Evolutionary conservation across 2,329 filamentous ascomycete species (phyloP), one percentile per base, ranked within the genome.

Genomic region (Pyrenophora seminiperda): DNA sequence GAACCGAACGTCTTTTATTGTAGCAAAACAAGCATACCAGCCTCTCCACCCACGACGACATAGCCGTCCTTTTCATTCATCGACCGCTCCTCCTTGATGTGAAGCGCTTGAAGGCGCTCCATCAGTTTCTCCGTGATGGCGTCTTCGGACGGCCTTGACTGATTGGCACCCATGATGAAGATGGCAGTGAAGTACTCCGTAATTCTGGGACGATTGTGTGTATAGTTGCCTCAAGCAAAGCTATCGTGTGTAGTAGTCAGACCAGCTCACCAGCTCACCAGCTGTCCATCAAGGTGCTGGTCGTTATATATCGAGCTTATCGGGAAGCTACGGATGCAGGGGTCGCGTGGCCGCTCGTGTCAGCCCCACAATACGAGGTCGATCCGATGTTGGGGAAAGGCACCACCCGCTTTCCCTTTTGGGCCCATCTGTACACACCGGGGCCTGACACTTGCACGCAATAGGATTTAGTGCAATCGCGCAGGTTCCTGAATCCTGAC

Each of bases 61-160:
- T 80, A 84, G 27, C 81, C 81, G 40, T 82, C 81, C 31, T 81
- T 78, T 34, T 80, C 77, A 29, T 72, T 67, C 36, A 68, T 59
- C 13, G 63, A 54, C 22, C 63, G 60, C 14, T 77, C 69, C 45
- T 78, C 75, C 40, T 67, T 68, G 29, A 83, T 52, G 45, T 79
- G 74, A 38, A 84, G 71, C 45, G 71, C 70, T 52, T 74, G 71
- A 15, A 77, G 71, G 31, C 73, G 70, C 59, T 76, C 71, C 19
- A 71, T 51, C 31, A 77, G 67, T 64, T 73, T 68, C 62, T 73
- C 69, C 53, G 74, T 69, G 32, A 72, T 67, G 15, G 62, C 62
- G 32, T 67, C 61, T 52, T 73, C 70, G 15, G 66, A 66, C 6
- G 66, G 62, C 53, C 64, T 66, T 10, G 72, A 73, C 48, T 71